phyloP scores from a whole-genome alignment of 495 filamentous ascomycete genomes.

The Cercophora samala region DNA sequence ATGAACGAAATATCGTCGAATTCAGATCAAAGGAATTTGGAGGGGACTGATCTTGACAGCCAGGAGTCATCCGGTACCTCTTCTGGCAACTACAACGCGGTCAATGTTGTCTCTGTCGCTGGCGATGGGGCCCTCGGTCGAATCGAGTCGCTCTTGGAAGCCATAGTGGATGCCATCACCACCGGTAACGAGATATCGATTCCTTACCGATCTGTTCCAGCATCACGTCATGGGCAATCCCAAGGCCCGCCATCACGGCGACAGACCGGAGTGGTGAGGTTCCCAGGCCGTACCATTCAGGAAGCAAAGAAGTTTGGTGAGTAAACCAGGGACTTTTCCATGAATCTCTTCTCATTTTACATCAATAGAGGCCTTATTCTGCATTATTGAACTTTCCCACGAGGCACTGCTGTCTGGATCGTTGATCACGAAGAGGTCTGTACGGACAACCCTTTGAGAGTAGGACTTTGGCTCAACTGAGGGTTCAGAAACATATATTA shows the following conservation, averaged over 20 bases:
- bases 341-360: not conserved
- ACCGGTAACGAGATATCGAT: constrained; percentile 47
- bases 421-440: constrained; percentile 75
- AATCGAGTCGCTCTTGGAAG: constrained; percentile 53
- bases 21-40: not conserved
- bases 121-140: constrained; percentile 38
- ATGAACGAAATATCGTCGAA: not conserved
- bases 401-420: constrained; percentile 59
- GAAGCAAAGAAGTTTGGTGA: constrained; percentile 44
- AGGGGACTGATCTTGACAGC: not conserved
- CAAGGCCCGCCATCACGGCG: not conserved
- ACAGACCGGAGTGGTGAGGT: constrained; percentile 26
- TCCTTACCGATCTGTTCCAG: constrained; percentile 27
- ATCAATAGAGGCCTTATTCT: constrained; percentile 48
- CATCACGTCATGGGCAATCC: not conserved
- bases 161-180: constrained; percentile 47
- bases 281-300: constrained; percentile 37
- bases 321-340: constrained; percentile 12
- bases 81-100: not conserved
- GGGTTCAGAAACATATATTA: constrained; percentile 81
- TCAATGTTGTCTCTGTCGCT: constrained; percentile 17
- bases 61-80: not conserved
- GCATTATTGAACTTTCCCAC: constrained; percentile 67
- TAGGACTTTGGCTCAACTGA: not conserved
- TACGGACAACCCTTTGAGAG: not conserved